These are phyloP conservation scores for Candida qinlingensis DNA, from an alignment of 805 yeast genomes.

Conservation along the genomic window DNA sequence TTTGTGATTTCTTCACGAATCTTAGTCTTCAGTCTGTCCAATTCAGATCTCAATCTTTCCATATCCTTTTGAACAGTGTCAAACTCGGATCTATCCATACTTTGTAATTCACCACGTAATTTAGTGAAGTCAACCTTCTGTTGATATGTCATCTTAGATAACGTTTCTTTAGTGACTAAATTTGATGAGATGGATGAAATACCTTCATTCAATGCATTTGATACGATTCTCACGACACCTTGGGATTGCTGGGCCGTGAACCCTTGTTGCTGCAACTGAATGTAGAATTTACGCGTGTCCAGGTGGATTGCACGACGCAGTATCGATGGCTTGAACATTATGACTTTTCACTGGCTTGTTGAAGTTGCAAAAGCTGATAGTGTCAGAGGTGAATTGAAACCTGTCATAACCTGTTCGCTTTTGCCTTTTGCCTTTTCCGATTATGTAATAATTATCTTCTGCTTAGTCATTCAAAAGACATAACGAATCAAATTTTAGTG, in stretches of 20 bases:
- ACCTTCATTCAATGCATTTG: constrained; percentile 75
- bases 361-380: too few species aligned
- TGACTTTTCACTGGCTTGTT: not conserved
- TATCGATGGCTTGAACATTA: constrained; percentile 1
- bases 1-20: constrained; percentile 89
- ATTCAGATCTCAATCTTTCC: constrained; percentile 74
- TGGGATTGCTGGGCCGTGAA: constrained; percentile 74
- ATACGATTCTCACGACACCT: constrained; percentile 68
- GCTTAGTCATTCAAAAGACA: not conserved
- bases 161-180: constrained; percentile 78
- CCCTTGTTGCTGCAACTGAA: constrained; percentile 46
- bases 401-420: too few species aligned
- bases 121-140: constrained; percentile 97
- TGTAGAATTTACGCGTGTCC: constrained; percentile 24
- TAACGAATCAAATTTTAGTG: not conserved
- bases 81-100: constrained; percentile 82
- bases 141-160: constrained; percentile 83
- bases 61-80: constrained; percentile 79
- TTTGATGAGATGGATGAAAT: constrained; percentile 67
- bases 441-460: not conserved
- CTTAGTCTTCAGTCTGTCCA: constrained; percentile 79
- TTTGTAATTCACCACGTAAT: constrained; percentile 84
- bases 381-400: too few species aligned
- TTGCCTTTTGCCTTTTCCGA: not conserved
- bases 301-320: constrained; percentile 14